Conservation (phyloP, 768 basidiomycete genomes). For the Rhizopogon sp. region DNA sequence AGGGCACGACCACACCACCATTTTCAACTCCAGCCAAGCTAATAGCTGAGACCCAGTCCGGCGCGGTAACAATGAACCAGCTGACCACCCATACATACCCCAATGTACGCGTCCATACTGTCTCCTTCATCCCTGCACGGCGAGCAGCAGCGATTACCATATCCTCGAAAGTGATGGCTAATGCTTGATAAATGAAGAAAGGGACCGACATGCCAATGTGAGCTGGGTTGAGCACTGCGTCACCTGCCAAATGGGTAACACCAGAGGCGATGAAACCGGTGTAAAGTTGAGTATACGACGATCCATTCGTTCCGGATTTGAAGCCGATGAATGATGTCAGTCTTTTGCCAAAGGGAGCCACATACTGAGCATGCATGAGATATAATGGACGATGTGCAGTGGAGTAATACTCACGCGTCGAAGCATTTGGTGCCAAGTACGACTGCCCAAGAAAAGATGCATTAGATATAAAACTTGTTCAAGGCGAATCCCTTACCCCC, state of each 20-base stretch:
- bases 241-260: conserved; percentile 30
- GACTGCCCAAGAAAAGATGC: conserved; percentile 10
- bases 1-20: background rate
- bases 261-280: conserved; percentile 32
- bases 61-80: conserved; percentile 17
- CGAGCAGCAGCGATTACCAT: conserved; percentile 14
- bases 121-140: conserved; percentile 9
- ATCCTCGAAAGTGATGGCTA: conserved; percentile 33
- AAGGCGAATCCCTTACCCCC: conserved; percentile 30
- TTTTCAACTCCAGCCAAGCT: background rate
- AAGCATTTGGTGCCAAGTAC: conserved; percentile 35
- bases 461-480: background rate
- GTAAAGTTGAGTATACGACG: conserved; percentile 31
- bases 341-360: conserved; percentile 22
- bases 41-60: background rate
- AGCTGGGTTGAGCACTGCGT: conserved; percentile 14
- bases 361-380: conserved; percentile 6
- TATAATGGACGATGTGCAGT: background rate
- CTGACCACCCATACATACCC: conserved; percentile 24
- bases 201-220: background rate
- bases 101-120: conserved; percentile 5
- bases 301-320: conserved; percentile 19
- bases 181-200: conserved; percentile 28
- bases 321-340: conserved; percentile 19
- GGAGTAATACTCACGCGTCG: conserved; percentile 25